phyloP scores from a whole-genome alignment of 2,329 filamentous ascomycete genomes.

The Cytospora mali region DNA sequence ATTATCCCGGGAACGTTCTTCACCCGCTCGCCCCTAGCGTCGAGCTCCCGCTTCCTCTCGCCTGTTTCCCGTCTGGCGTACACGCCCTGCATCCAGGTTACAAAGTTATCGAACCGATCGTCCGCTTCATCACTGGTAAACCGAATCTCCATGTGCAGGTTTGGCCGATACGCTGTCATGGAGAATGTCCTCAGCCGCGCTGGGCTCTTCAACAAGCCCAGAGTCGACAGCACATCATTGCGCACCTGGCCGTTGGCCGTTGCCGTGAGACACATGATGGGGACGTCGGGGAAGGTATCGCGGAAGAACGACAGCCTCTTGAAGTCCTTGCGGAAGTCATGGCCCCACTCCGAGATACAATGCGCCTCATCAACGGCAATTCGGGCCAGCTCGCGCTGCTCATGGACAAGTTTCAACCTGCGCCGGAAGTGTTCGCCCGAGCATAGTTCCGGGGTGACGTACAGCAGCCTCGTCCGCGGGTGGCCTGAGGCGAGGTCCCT shows the following conservation, averaged over 20 bases:
- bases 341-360: slow-evolving; percentile 97
- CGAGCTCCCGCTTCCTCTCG: slow-evolving; percentile 61
- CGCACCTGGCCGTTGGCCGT: slow-evolving; percentile 83
- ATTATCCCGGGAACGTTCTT: slow-evolving; percentile 76
- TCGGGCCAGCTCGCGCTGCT: slow-evolving; percentile 81
- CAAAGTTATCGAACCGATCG: slow-evolving; percentile 70
- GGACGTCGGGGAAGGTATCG: slow-evolving; percentile 77
- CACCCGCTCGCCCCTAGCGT: slow-evolving; percentile 53
- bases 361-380: slow-evolving; percentile 94
- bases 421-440: slow-evolving; percentile 75
- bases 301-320: slow-evolving; percentile 87
- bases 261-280: slow-evolving; percentile 90
- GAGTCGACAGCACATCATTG: slow-evolving; percentile 76
- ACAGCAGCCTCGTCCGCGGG: slow-evolving; percentile 79
- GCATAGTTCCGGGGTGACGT: slow-evolving; percentile 92
- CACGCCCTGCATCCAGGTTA: slow-evolving; percentile 74
- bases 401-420: slow-evolving; percentile 71
- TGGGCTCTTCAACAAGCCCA: slow-evolving; percentile 64
- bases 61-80: slow-evolving; percentile 68
- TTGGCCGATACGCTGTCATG: slow-evolving; percentile 81
- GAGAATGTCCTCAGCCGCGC: slow-evolving; percentile 73
- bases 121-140: slow-evolving; percentile 79
- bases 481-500: slow-evolving; percentile 86
- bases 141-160: slow-evolving; percentile 87
- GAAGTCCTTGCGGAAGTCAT: slow-evolving; percentile 94